Evolutionary conservation across 1,284 basidiomycete genomes (phyloP), one percentile per base, ranked within the genome.

Genomic region (Irpex sp.): DNA sequence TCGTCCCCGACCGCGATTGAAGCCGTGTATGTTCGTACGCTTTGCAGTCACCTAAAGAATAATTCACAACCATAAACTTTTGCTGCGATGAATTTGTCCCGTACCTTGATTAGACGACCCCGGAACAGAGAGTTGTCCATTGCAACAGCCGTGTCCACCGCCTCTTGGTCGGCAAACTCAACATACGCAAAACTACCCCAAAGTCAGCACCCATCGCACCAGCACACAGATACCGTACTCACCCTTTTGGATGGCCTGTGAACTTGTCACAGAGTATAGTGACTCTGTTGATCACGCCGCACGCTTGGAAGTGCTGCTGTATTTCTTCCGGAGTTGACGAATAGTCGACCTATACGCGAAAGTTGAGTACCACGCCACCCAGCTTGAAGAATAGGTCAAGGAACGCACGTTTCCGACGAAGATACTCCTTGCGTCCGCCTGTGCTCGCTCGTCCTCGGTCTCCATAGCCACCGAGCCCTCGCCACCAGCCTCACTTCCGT

Each of bases 241-340:
- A 96, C 94, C 97, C 97, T 87, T 98, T 99, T 49, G 97, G 97
- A 81, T 98, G 97, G 53, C 97, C 97, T 15, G 97, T 98, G 77
- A 98, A 99, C 80, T 99, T 99, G 84, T 99, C 97, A 77, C 97
- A 99, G 31, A 99, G 86, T 72, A 99, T 99, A 0, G 97, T 99
- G 58, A 99, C 95, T 70, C 97, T 88, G 80, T 99, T 99, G 77
- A 99, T 99, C 19, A 93, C 96, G 5, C 97, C 97, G 74, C 96
- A 98, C 31, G 95, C 90, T 74, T 95, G 93, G 80, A 99, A 99
- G 76, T 99, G 97, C 51, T 86, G 89, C 78, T 99, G 97, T 62
- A 99, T 95, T 76, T 99, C 97, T 78, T 99, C 97, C 13, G 97
- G 97, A 33, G 97, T 98, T 6, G 97, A 93, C 62, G 90, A 86